Conservation (phyloP, 2,329 filamentous ascomycete species). For the Stenocarpella maydis region DNA sequence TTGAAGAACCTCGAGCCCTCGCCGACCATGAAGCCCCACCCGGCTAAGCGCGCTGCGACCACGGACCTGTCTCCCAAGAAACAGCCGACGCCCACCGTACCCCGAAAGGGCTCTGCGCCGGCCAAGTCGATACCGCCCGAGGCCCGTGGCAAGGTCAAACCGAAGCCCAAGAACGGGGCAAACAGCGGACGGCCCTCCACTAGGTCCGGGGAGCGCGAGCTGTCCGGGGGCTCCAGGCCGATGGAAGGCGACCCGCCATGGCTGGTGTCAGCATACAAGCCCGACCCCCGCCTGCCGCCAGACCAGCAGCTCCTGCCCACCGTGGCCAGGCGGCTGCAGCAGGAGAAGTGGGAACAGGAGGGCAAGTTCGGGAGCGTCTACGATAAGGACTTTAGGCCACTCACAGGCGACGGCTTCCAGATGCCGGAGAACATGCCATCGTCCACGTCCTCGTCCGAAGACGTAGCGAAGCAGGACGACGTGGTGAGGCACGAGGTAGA, state of each 20-base stretch:
- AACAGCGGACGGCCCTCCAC: slow-evolving; percentile 67
- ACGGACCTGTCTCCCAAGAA: slow-evolving; percentile 65
- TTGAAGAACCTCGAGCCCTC: slow-evolving; percentile 63
- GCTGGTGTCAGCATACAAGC: slow-evolving; percentile 94
- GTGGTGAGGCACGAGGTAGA: slow-evolving; percentile 43
- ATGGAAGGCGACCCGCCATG: slow-evolving; percentile 96
- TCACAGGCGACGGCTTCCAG: slow-evolving; percentile 71
- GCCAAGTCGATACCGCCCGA: slow-evolving; percentile 51
- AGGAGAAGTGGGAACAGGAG: slow-evolving; percentile 95
- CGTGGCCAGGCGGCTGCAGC: slow-evolving; percentile 87
- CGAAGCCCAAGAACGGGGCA: slow-evolving; percentile 69
- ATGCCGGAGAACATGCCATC: slow-evolving; percentile 44
- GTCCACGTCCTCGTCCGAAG: slow-evolving; percentile 36
- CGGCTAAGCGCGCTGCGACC: slow-evolving; percentile 52
- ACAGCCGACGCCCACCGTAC: slow-evolving; percentile 40
- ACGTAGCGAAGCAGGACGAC: slow-evolving; percentile 46
- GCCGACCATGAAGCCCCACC: slow-evolving; percentile 41
- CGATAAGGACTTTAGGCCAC: slow-evolving; percentile 84
- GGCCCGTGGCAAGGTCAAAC: slow-evolving; percentile 70
- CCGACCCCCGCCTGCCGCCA: slow-evolving; percentile 90
- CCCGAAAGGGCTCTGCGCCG: slow-evolving; percentile 56
- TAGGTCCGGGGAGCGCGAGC: slow-evolving; percentile 66
- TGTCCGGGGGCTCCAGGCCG: slow-evolving; percentile 59
- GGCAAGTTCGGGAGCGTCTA: slow-evolving; percentile 86
- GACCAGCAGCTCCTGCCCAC: slow-evolving; percentile 97